A percentile compares a stretch with the other conserved stretches of the same genome.
Conservation (phyloP, 2,329 filamentous ascomycete genomes). For the Calonectria pseudoreteaudii region DNA sequence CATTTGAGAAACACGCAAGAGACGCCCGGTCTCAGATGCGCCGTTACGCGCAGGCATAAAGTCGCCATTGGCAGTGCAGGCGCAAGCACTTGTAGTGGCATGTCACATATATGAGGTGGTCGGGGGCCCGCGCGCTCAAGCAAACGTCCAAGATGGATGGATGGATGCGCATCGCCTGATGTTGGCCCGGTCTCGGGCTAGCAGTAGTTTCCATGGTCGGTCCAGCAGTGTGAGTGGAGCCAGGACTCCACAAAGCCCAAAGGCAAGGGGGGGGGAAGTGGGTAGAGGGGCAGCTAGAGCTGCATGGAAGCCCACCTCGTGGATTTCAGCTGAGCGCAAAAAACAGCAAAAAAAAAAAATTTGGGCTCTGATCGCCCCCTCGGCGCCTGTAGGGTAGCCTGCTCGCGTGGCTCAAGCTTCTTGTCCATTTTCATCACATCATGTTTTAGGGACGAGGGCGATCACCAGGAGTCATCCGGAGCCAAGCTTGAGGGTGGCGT, state of each 20-base stretch:
- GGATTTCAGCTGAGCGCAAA: slow-evolving; percentile 30
- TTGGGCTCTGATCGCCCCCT: not conserved
- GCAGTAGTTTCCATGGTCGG: slow-evolving; percentile 13
- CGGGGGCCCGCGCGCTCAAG: not conserved
- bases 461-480: slow-evolving; percentile 19
- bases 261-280: not conserved
- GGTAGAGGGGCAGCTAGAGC: slow-evolving; percentile 32
- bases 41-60: not conserved
- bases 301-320: slow-evolving; percentile 42
- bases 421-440: not conserved
- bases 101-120: slow-evolving; percentile 10
- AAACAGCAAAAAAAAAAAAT: slow-evolving; percentile 6
- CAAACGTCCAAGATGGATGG: slow-evolving; percentile 13
- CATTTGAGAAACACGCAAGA: not conserved
- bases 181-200: slow-evolving; percentile 32
- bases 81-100: not conserved
- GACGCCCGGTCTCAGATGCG: not conserved
- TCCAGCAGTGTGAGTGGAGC: slow-evolving; percentile 34
- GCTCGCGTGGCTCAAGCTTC: not conserved
- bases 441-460: slow-evolving; percentile 1
- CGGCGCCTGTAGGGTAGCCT: slow-evolving; percentile 34
- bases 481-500: not conserved
- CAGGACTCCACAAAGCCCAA: slow-evolving; percentile 23
- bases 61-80: not conserved
- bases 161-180: slow-evolving; percentile 32